These are phyloP conservation scores for Panicum hallii DNA, from an alignment of 202 grass and related monocot species.

Conservation along the genomic window DNA sequence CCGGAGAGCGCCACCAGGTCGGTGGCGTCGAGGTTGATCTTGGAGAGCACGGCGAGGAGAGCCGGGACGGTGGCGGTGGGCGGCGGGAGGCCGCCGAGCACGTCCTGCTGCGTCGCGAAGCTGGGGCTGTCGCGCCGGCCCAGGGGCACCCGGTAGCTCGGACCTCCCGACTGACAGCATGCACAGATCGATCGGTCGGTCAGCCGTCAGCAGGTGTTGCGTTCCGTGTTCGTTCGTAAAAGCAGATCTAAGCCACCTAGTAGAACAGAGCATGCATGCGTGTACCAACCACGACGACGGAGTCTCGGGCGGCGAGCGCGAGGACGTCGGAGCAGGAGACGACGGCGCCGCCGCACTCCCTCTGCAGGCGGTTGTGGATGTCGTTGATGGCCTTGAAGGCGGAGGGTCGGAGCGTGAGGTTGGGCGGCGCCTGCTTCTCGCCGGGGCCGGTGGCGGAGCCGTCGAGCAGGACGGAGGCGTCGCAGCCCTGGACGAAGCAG, in stretches of 20 bases:
- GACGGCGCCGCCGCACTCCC: slow-evolving; percentile 35
- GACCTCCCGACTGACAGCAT: slow-evolving; percentile 74
- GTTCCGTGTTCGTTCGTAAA: no score
- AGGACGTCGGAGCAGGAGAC: slow-evolving; percentile 77
- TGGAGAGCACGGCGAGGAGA: slow-evolving; percentile 41
- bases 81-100: slow-evolving; percentile 53
- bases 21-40: slow-evolving; percentile 55
- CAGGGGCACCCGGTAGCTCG: slow-evolving; percentile 67
- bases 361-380: slow-evolving; percentile 38
- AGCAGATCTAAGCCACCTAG: no score
- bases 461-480: slow-evolving; percentile 65
- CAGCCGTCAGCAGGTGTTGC: no score
- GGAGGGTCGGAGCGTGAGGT: slow-evolving; percentile 57
- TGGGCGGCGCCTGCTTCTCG: slow-evolving; percentile 64
- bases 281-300: slow-evolving; percentile 50
- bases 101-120: slow-evolving; percentile 45
- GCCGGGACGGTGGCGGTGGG: slow-evolving; percentile 39
- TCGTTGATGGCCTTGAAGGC: slow-evolving; percentile 72
- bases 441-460: slow-evolving; percentile 43
- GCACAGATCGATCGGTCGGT: no score
- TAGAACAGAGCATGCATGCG: no score
- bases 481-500: slow-evolving; percentile 85
- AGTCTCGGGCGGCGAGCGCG: slow-evolving; percentile 64
- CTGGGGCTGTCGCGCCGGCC: slow-evolving; percentile 69
- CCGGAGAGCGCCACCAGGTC: slow-evolving; percentile 75